These are phyloP conservation scores for Tetraselmis striata DNA, from an alignment of 139 green algal species.

Conservation along the genomic window DNA sequence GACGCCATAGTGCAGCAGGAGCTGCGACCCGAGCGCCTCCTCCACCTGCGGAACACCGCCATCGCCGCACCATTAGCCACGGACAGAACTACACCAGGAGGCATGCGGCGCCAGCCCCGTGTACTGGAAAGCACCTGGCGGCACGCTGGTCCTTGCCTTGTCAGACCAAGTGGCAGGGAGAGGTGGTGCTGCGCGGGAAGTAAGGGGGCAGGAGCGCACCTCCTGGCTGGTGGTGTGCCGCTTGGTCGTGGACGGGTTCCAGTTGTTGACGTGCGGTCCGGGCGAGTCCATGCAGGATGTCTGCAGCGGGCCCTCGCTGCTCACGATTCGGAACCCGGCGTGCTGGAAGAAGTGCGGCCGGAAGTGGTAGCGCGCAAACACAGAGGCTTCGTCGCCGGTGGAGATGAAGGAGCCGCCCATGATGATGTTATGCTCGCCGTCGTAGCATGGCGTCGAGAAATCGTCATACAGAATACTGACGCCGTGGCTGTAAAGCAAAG, in stretches of 20 bases:
- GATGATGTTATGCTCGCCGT: constrained; percentile 68
- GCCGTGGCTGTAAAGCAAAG: neutral
- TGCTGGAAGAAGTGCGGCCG: constrained; percentile 74
- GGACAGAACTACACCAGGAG: neutral
- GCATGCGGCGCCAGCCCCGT: too few species aligned
- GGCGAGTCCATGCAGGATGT: constrained; percentile 62
- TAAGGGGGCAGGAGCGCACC: too few species aligned
- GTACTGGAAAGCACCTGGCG: too few species aligned
- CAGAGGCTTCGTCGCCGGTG: constrained; percentile 59
- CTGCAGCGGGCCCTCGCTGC: constrained; percentile 15
- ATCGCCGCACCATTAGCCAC: neutral
- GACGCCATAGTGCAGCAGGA: neutral
- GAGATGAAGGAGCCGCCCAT: constrained; percentile 69
- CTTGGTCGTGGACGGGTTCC: constrained; percentile 42
- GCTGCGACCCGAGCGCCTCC: neutral
- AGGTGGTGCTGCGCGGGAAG: constrained; percentile 25
- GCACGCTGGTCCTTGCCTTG: too few species aligned
- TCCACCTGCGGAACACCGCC: too few species aligned
- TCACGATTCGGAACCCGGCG: constrained; percentile 49
- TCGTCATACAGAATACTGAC: constrained; percentile 51
- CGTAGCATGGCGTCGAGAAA: constrained; percentile 70
- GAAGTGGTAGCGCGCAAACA: constrained; percentile 77
- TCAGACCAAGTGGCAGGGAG: constrained; percentile 43
- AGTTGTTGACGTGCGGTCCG: constrained; percentile 46
- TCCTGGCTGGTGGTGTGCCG: constrained; percentile 32